Evolutionary conservation across 1,284 basidiomycete species (phyloP).

Genomic region (Sparassis latifolia): DNA sequence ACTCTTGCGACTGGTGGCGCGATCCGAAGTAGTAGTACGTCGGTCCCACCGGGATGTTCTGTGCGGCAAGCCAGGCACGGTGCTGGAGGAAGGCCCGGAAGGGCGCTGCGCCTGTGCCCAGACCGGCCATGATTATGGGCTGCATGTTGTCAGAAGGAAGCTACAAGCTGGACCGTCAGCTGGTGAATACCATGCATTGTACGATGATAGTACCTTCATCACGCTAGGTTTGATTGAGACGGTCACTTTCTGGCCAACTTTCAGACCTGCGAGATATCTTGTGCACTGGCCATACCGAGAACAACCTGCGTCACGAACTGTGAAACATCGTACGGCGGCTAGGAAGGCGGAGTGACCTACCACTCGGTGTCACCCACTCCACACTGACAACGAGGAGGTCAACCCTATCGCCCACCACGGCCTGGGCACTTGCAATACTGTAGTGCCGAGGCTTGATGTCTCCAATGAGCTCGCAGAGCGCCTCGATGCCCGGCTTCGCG

Average conservation of each 20-base stretch:
- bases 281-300: conserved; percentile 94
- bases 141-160: conserved; percentile 81
- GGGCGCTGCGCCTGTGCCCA: conserved; percentile 96
- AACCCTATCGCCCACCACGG: conserved; percentile 90
- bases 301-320: conserved; percentile 44
- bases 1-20: conserved; percentile 90
- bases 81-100: conserved; percentile 99
- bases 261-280: conserved; percentile 83
- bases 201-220: conserved; percentile 76
- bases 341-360: conserved; percentile 37
- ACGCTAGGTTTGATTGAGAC: conserved; percentile 98
- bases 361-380: conserved; percentile 85
- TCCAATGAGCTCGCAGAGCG: conserved; percentile 81
- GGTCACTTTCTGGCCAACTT: conserved; percentile 88
- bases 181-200: background rate
- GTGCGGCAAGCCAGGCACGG: conserved; percentile 75
- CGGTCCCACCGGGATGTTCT: conserved; percentile 81
- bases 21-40: conserved; percentile 98
- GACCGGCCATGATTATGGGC: conserved; percentile 97
- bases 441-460: conserved; percentile 98
- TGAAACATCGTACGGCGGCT: no score
- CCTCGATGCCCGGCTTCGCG: conserved; percentile 76
- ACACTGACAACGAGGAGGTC: conserved; percentile 95
- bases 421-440: conserved; percentile 94
- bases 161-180: conserved; percentile 28